phyloP scores from a whole-genome alignment of 2,329 filamentous ascomycete species.

The Aspergillus thermomutatus region DNA sequence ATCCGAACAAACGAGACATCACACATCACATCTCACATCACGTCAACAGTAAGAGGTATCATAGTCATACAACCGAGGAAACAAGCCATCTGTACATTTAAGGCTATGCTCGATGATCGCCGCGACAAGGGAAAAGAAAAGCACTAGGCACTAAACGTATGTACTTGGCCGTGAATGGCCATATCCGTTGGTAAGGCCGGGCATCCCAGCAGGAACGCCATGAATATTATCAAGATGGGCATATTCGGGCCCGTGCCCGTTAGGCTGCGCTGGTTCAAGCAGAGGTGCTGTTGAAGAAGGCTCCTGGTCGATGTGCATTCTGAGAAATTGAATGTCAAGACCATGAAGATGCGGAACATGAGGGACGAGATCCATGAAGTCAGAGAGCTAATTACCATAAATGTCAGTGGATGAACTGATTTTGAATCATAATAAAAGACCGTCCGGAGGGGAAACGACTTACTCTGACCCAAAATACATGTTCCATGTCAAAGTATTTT shows the following conservation, averaged over 20 bases:
- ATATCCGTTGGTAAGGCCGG: conserved; percentile 34
- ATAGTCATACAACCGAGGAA: conserved; percentile 41
- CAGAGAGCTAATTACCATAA: conserved; percentile 39
- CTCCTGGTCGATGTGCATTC: conserved; percentile 42
- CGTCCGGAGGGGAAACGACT: conserved; percentile 8
- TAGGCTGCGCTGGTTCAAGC: conserved; percentile 22
- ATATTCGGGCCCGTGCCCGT: conserved; percentile 27
- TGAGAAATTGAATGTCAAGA: conserved; percentile 36
- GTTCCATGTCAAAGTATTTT: conserved; percentile 49
- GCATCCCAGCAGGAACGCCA: conserved; percentile 22
- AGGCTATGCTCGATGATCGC: conserved; percentile 11
- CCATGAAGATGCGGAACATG: conserved; percentile 47
- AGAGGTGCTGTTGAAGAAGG: conserved; percentile 19
- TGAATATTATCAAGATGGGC: conserved; percentile 16
- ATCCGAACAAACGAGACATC: not conserved
- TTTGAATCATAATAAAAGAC: not conserved
- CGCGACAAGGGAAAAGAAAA: conserved; percentile 20
- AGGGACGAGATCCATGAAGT: conserved; percentile 49
- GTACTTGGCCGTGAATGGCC: conserved; percentile 36
- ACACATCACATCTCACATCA: conserved; percentile 21
- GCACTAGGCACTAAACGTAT: conserved; percentile 34
- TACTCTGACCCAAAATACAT: conserved; percentile 52
- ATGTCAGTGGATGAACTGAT: not conserved
- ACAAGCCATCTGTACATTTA: conserved; percentile 31
- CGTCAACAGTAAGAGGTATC: conserved; percentile 38